Evolutionary conservation across 2,329 filamentous ascomycete species (phyloP).

Genomic region (Colletotrichum kahawae): DNA sequence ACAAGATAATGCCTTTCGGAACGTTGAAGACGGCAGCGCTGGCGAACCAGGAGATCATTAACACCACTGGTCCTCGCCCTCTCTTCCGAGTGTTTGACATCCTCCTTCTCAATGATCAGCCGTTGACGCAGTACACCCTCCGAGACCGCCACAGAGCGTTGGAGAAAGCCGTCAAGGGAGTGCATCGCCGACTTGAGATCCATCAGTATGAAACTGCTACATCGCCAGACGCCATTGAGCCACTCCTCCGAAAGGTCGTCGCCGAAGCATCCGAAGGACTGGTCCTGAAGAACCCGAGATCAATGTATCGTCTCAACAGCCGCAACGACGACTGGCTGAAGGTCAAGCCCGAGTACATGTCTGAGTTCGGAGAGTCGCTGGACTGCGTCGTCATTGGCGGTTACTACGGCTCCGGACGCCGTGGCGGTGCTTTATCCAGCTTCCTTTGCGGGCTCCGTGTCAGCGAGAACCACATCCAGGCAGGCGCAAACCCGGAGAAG

Average conservation of each 20-base stretch:
- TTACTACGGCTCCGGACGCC: slow-evolving; percentile 86
- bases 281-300: slow-evolving; percentile 91
- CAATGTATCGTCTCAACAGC: slow-evolving; percentile 84
- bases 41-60: slow-evolving; percentile 76
- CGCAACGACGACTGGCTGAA: slow-evolving; percentile 98
- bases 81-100: slow-evolving; percentile 91
- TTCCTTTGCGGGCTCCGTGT: slow-evolving; percentile 89
- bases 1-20: slow-evolving; percentile 88
- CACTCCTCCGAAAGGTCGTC: slow-evolving; percentile 79
- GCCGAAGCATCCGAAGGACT: slow-evolving; percentile 88
- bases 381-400: slow-evolving; percentile 91
- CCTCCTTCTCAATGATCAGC: slow-evolving; percentile 81
- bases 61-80: slow-evolving; percentile 70
- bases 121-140: slow-evolving; percentile 82
- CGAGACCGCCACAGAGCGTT: slow-evolving; percentile 81
- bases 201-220: slow-evolving; percentile 74
- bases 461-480: slow-evolving; percentile 68
- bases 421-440: slow-evolving; percentile 82
- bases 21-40: slow-evolving; percentile 91
- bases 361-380: slow-evolving; percentile 90
- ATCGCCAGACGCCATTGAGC: slow-evolving; percentile 76
- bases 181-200: slow-evolving; percentile 81
- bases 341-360: slow-evolving; percentile 98
- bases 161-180: slow-evolving; percentile 69
- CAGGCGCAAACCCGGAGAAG: slow-evolving; percentile 69